These are phyloP conservation scores for Strobilomyces confusus DNA, from an alignment of 768 basidiomycete genomes.

Conservation along the genomic window DNA sequence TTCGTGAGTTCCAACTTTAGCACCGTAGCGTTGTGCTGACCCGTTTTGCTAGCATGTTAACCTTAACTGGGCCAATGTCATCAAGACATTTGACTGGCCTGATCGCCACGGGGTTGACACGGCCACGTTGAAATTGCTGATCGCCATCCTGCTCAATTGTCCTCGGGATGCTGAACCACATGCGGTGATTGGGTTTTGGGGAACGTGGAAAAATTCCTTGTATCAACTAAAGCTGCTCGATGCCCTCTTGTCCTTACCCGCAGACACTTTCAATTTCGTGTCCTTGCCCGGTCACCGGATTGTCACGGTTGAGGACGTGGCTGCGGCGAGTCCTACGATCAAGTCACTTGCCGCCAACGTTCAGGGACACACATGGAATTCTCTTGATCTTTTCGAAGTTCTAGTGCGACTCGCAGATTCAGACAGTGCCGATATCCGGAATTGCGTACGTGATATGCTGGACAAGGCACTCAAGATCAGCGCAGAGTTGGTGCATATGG, in stretches of 20 bases:
- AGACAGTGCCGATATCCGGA: slow-evolving; percentile 65
- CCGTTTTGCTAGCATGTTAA: slow-evolving; percentile 48
- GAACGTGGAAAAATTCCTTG: slow-evolving; percentile 76
- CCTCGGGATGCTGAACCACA: slow-evolving; percentile 74
- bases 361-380: slow-evolving; percentile 94
- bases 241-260: slow-evolving; percentile 81
- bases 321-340: slow-evolving; percentile 84
- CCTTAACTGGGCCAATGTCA: slow-evolving; percentile 77
- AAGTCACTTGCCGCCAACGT: slow-evolving; percentile 87
- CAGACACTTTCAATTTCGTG: slow-evolving; percentile 91
- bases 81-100: slow-evolving; percentile 82
- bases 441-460: slow-evolving; percentile 82
- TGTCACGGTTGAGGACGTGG: slow-evolving; percentile 86
- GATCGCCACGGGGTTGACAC: slow-evolving; percentile 86
- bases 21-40: slow-evolving; percentile 5
- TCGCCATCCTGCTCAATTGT: slow-evolving; percentile 80
- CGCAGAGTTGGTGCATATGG: slow-evolving; percentile 92
- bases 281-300: slow-evolving; percentile 78
- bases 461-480: slow-evolving; percentile 93
- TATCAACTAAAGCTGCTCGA: slow-evolving; percentile 87
- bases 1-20: slow-evolving; percentile 53
- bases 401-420: slow-evolving; percentile 76
- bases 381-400: slow-evolving; percentile 83
- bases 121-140: slow-evolving; percentile 82
- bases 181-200: slow-evolving; percentile 84